These are phyloP conservation scores for Ganoderma boninense DNA, from an alignment of 1,284 basidiomycete species.

Conservation along the genomic window DNA sequence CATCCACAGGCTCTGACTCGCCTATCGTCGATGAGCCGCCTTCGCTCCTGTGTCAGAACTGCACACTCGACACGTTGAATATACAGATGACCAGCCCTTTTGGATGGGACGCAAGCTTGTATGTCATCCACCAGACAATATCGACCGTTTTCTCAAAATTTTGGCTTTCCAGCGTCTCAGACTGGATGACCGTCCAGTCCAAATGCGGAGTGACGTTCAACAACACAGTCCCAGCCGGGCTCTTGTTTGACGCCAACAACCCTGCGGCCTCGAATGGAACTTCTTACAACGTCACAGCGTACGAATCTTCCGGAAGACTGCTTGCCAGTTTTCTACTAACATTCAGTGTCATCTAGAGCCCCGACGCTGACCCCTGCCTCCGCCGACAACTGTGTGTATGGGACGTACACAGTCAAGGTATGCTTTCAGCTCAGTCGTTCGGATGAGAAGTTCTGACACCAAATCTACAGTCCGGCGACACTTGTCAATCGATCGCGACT, in stretches of 20 bases:
- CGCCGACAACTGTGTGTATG: background rate
- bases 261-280: background rate
- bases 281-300: background rate
- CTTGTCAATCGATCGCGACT: background rate
- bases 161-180: slow-evolving; percentile 8
- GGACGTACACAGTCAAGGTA: background rate
- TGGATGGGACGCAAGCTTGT: slow-evolving; percentile 20
- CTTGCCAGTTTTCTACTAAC: background rate
- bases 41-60: slow-evolving; percentile 12
- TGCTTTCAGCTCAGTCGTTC: accelerated
- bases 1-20: background rate
- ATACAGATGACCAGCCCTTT: slow-evolving; percentile 21
- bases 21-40: slow-evolving; percentile 2
- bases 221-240: slow-evolving; percentile 12
- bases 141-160: background rate
- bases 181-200: slow-evolving; percentile 18
- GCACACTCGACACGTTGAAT: slow-evolving; percentile 13
- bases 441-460: background rate
- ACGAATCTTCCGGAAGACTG: background rate
- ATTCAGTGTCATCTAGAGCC: background rate
- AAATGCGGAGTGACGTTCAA: slow-evolving; percentile 10
- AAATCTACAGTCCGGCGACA: background rate
- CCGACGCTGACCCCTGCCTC: background rate
- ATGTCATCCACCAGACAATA: background rate
- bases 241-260: background rate